Percentiles rank a stretch among this genome's conserved stretches.
These are phyloP conservation scores for Boletellus emodensis DNA, from an alignment of 768 basidiomycete species.

Conservation along the genomic window DNA sequence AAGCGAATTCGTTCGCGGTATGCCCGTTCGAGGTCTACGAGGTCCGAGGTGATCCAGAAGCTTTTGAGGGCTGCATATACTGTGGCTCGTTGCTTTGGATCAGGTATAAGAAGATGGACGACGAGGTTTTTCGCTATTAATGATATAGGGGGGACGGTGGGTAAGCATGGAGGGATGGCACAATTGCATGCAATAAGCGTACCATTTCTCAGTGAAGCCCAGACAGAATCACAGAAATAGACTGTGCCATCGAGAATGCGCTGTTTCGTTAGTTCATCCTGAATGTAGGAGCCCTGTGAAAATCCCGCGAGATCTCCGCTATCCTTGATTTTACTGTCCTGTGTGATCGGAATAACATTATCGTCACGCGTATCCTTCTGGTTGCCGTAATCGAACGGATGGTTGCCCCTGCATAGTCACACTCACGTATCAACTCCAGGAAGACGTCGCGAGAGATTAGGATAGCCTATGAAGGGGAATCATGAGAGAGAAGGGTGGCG, in stretches of 20 bases:
- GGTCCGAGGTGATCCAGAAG: constrained; percentile 64
- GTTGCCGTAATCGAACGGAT: constrained; percentile 70
- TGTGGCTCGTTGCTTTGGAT: constrained; percentile 57
- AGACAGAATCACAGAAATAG: constrained; percentile 51
- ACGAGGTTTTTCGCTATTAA: constrained; percentile 52
- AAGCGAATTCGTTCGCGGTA: constrained; percentile 53
- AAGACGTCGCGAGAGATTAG: neutral
- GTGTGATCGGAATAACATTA: constrained; percentile 2
- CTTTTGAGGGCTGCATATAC: constrained; percentile 57
- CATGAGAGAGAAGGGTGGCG: constrained; percentile 28
- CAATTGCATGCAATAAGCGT: constrained; percentile 13
- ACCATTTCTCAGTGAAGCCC: constrained; percentile 62
- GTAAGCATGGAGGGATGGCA: neutral
- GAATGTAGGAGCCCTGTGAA: constrained; percentile 34
- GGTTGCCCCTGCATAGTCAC: constrained; percentile 51
- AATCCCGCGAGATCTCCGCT: constrained; percentile 29
- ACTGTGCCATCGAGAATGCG: constrained; percentile 63
- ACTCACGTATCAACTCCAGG: constrained; percentile 7
- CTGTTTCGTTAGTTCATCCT: constrained; percentile 62
- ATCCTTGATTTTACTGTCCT: constrained; percentile 30
- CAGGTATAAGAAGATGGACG: constrained; percentile 54
- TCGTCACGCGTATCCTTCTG: constrained; percentile 13
- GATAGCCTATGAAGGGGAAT: neutral
- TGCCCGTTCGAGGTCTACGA: constrained; percentile 54
- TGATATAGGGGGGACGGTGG: no score